These are phyloP conservation scores for Lepidium aucheri DNA, from an alignment of 345 rosid species.

Conservation along the genomic window DNA sequence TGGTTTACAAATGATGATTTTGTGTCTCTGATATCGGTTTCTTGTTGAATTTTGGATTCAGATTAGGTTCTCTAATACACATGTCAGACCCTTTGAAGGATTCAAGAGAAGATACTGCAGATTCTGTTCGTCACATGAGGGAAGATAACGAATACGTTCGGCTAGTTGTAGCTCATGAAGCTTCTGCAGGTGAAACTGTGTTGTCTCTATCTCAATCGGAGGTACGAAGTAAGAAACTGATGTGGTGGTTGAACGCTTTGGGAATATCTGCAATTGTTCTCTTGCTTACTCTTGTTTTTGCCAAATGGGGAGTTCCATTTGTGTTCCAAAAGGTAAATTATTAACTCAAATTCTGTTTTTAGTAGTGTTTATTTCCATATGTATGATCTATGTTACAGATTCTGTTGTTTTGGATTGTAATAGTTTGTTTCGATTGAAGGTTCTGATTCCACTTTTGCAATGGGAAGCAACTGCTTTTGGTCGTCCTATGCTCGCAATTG, in stretches of 20 bases:
- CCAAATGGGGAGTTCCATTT: slow-evolving; percentile 87
- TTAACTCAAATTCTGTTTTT: not conserved
- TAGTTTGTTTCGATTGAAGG: slow-evolving; percentile 33
- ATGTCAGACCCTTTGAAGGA: slow-evolving; percentile 38
- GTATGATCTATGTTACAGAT: not conserved
- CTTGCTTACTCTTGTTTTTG: slow-evolving; percentile 33
- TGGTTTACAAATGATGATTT: not conserved
- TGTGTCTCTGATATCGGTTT: not conserved
- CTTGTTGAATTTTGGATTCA: not conserved
- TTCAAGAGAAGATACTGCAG: slow-evolving; percentile 14
- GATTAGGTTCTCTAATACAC: slow-evolving; percentile 2
- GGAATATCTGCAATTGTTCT: slow-evolving; percentile 21
- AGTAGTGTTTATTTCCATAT: not conserved
- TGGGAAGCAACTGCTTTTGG: slow-evolving; percentile 99
- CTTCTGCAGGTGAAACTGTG: slow-evolving; percentile 25
- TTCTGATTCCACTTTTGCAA: slow-evolving; percentile 71
- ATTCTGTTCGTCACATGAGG: slow-evolving; percentile 27
- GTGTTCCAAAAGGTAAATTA: slow-evolving; percentile 53
- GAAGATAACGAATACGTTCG: slow-evolving; percentile 68
- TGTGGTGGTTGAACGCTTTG: slow-evolving; percentile 67
- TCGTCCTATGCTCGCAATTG: slow-evolving; percentile 83
- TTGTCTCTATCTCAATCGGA: slow-evolving; percentile 26
- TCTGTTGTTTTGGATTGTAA: slow-evolving; percentile 10
- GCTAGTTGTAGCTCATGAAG: slow-evolving; percentile 51
- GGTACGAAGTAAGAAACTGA: slow-evolving; percentile 11